A percentile compares a stretch with the other conserved stretches of the same genome.
Conservation (phyloP, 164 flowering plant genomes). For the Vitis cinerea region DNA sequence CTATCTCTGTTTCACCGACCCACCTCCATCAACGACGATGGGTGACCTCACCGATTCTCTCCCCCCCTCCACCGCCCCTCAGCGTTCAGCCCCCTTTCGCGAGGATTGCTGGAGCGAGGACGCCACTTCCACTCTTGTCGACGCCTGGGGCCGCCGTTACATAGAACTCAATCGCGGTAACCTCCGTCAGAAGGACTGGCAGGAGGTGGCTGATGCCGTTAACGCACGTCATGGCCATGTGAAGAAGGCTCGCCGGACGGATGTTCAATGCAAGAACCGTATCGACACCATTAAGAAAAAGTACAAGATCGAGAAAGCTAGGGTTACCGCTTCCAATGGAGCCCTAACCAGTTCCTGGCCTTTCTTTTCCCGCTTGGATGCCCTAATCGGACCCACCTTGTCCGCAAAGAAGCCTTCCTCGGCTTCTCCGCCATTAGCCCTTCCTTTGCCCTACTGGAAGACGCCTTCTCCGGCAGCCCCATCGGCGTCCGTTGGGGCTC, state of each 20-base stretch:
- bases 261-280: conserved; percentile 93
- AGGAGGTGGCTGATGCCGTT: conserved; percentile 83
- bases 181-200: conserved; percentile 94
- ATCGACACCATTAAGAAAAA: conserved; percentile 95
- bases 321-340: conserved; percentile 44
- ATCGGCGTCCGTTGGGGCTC: conserved; percentile 27
- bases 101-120: conserved; percentile 97
- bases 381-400: conserved; percentile 35
- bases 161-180: conserved; percentile 78
- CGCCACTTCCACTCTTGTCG: conserved; percentile 69
- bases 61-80: conserved; percentile 17
- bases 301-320: conserved; percentile 80
- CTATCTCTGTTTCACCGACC: background rate
- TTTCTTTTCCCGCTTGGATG: conserved; percentile 44
- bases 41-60: conserved; percentile 25
- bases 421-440: conserved; percentile 39
- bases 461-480: conserved; percentile 16
- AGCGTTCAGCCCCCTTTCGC: conserved; percentile 48
- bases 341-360: conserved; percentile 35
- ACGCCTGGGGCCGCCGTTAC: conserved; percentile 83
- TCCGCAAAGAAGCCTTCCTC: conserved; percentile 22
- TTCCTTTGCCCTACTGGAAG: conserved; percentile 33
- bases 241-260: conserved; percentile 70
- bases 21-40: conserved; percentile 15
- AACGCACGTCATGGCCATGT: conserved; percentile 59